Percentiles rank a stretch among this genome's conserved stretches.
phyloP scores from a whole-genome alignment of 2,329 filamentous ascomycete species.

The Didymella segeticola region DNA sequence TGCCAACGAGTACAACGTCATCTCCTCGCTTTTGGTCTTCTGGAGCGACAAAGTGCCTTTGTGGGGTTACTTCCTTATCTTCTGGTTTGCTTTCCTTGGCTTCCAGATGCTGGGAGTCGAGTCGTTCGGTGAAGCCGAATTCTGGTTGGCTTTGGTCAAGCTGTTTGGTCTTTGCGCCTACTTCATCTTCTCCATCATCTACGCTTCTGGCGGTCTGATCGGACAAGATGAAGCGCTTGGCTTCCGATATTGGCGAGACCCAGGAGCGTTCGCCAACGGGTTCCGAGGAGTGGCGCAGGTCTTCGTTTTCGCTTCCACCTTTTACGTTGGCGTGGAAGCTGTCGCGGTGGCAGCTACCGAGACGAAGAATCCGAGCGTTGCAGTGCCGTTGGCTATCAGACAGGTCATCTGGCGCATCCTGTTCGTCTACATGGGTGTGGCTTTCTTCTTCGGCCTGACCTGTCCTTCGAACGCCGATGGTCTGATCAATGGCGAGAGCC shows the following conservation, averaged over 20 bases:
- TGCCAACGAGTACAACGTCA: slow-evolving; percentile 74
- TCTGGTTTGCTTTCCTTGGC: slow-evolving; percentile 48
- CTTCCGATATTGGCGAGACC: slow-evolving; percentile 50
- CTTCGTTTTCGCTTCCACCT: slow-evolving; percentile 53
- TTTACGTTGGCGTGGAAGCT: slow-evolving; percentile 48
- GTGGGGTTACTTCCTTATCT: slow-evolving; percentile 52
- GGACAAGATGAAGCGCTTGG: slow-evolving; percentile 42
- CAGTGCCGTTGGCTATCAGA: slow-evolving; percentile 57
- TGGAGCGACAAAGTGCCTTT: slow-evolving; percentile 63
- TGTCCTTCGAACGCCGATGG: slow-evolving; percentile 71
- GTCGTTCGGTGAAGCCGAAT: slow-evolving; percentile 53
- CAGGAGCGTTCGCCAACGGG: slow-evolving; percentile 50
- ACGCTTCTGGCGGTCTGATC: slow-evolving; percentile 41
- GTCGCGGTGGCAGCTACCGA: slow-evolving; percentile 48
- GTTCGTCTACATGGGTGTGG: slow-evolving; percentile 54
- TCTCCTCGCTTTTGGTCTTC: slow-evolving; percentile 69
- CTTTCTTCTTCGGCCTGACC: slow-evolving; percentile 64
- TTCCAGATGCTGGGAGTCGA: slow-evolving; percentile 52
- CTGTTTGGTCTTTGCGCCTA: slow-evolving; percentile 47
- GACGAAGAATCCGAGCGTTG: slow-evolving; percentile 52
- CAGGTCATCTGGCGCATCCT: slow-evolving; percentile 54
- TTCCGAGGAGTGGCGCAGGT: slow-evolving; percentile 52
- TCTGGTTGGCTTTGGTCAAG: slow-evolving; percentile 52
- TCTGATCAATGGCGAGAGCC: slow-evolving; percentile 66
- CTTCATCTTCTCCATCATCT: slow-evolving; percentile 52